Evolutionary conservation across 179 eudicot species (phyloP), one percentile per base, ranked within the genome.

Genomic region (Dionaea muscipula): DNA sequence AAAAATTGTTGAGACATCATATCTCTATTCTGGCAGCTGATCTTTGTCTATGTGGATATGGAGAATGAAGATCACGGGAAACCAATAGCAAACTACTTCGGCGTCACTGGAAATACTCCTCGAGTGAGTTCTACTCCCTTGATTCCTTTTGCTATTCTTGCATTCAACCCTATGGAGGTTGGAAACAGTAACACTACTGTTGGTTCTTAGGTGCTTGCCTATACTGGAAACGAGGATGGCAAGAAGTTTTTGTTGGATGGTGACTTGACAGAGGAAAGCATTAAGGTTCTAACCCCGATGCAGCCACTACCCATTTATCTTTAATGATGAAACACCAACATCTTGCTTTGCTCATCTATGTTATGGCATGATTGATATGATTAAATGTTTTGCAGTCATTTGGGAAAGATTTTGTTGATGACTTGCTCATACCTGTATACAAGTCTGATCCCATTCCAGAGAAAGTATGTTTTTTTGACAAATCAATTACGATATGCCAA

Each of bases 381-480:
- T 59, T 22, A 46, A 15, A 20, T 21, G 3, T 60, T 37, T 60
- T 25, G 50, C 66, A 88, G 96, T 68, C 63, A 5, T 90, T 90
- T 64, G 77, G 71, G 13, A 80, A 72, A 60, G 76, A 67, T 57
- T 84, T 90, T 54, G 20, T 84, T 19, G 76, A 68, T 55, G 91
- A 77, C 61, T 86, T 80, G 75, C 85, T 90, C 48, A 74, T 80
- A 61, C 87, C 90, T 27, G 81, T 76, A 64, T 80, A 78, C 44
- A 90, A 84, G 75, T 90, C 97, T 0, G 94, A 82, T 55, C 91
- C 91, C 27, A 57, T 86, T 64, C 97, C 97, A 0, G 84, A 80
- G 56, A 70, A 45, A 9, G 97, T 90, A 51, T 71, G 90, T 7
- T 18, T 9, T 44, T 21, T n/a, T 41, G n/a, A n/a, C n/a, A n/a